Evolutionary conservation across 139 green algal species (phyloP).

Genomic region (Yamagishiella unicocca): DNA sequence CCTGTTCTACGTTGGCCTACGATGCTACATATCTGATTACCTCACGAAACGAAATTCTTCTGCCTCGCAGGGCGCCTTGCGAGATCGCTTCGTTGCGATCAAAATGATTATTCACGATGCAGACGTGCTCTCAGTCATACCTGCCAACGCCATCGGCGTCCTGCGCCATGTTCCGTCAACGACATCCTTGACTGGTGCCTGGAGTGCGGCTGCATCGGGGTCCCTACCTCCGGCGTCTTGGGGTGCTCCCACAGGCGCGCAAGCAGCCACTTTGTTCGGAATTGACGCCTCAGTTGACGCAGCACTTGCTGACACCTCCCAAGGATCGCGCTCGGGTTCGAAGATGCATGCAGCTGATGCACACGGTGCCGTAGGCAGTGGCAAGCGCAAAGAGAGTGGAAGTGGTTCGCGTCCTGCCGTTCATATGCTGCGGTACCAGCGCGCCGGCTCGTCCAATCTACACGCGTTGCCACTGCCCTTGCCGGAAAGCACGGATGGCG

Average conservation of each 20-base stretch:
- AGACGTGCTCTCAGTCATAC: background rate
- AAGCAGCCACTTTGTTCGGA: too few relatives aligned
- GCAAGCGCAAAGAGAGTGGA: background rate
- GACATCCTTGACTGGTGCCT: background rate
- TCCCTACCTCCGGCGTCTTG: background rate
- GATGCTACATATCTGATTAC: too few relatives aligned
- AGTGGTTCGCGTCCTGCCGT: background rate
- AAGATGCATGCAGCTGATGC: background rate
- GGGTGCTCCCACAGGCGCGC: background rate
- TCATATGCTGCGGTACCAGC: constrained; percentile 28
- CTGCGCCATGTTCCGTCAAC: background rate
- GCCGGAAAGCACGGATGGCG: background rate
- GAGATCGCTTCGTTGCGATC: constrained; percentile 34
- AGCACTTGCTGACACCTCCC: too few relatives aligned
- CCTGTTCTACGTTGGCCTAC: too few relatives aligned
- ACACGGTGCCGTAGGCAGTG: background rate
- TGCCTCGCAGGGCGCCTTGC: background rate
- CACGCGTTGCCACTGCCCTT: background rate
- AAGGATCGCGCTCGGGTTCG: background rate
- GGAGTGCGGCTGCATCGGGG: background rate
- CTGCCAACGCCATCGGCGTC: background rate
- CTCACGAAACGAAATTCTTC: too few relatives aligned
- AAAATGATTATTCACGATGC: constrained; percentile 38
- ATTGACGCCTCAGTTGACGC: too few relatives aligned
- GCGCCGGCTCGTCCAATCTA: constrained; percentile 27